These are phyloP conservation scores for Penicillium sp. DNA, from an alignment of 2,329 filamentous ascomycete genomes.

Conservation along the genomic window DNA sequence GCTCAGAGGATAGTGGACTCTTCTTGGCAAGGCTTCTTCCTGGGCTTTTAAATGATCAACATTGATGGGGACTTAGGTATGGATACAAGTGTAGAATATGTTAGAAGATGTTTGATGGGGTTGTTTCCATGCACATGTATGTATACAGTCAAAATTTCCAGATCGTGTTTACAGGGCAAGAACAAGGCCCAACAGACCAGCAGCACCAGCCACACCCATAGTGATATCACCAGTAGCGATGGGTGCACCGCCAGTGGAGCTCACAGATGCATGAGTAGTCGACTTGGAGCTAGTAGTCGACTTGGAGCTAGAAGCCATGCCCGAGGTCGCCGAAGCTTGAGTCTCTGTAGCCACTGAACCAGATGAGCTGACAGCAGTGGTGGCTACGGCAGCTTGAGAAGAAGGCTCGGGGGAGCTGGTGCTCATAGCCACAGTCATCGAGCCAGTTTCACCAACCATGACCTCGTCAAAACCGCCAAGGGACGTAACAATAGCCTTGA, in stretches of 20 bases:
- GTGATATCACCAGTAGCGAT: not conserved
- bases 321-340: too few species aligned
- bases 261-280: not conserved
- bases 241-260: not conserved
- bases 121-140: too few species aligned
- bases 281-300: not conserved
- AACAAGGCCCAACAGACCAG: not conserved
- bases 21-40: too few species aligned
- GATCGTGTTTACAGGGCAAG: not conserved
- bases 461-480: too few species aligned
- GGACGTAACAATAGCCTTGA: not conserved
- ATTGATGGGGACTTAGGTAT: too few species aligned
- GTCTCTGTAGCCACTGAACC: too few species aligned
- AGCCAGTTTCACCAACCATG: not conserved
- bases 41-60: too few species aligned
- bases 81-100: too few species aligned
- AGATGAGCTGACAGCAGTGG: not conserved
- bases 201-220: not conserved
- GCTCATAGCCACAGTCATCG: not conserved
- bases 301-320: not conserved
- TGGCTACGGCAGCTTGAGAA: not conserved
- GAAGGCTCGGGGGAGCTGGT: not conserved
- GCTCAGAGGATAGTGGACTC: too few species aligned
- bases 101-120: too few species aligned
- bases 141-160: too few species aligned